These are phyloP conservation scores for Paecilomyces dactylethromorphus DNA, from an alignment of 2,329 filamentous ascomycete genomes.

Conservation along the genomic window DNA sequence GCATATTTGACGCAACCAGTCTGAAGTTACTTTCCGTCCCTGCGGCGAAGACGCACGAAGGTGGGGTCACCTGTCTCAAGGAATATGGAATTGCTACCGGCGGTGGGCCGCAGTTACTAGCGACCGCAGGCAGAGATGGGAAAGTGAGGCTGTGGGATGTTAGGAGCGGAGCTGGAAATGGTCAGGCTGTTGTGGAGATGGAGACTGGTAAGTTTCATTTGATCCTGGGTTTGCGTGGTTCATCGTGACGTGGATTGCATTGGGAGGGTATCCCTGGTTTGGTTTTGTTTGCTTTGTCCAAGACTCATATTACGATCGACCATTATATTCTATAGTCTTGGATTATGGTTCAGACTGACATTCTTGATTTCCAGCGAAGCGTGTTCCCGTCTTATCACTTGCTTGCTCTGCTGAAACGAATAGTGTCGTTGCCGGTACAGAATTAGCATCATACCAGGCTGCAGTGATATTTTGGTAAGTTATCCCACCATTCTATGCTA, in stretches of 20 bases:
- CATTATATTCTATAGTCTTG: background rate
- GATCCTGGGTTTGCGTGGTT: constrained; percentile 1
- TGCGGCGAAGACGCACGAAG: constrained; percentile 22
- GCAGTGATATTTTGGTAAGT: constrained; percentile 39
- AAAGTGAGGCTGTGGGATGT: constrained; percentile 37
- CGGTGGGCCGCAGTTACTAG: constrained; percentile 19
- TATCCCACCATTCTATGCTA: constrained; percentile 6
- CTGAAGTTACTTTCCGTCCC: constrained; percentile 24
- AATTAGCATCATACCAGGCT: constrained; percentile 41
- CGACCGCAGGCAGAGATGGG: constrained; percentile 35
- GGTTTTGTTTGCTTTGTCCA: no score
- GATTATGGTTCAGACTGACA: constrained; percentile 1
- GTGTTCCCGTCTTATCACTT: constrained; percentile 47
- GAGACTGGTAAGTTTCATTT: constrained; percentile 24
- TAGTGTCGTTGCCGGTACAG: constrained; percentile 50
- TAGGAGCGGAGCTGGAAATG: constrained; percentile 19
- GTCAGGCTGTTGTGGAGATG: constrained; percentile 24
- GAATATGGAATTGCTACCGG: constrained; percentile 16
- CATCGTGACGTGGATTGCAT: background rate
- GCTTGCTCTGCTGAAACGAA: constrained; percentile 41
- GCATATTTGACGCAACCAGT: constrained; percentile 31
- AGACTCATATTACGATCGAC: background rate
- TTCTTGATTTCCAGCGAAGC: constrained; percentile 37
- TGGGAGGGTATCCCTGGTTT: no score
- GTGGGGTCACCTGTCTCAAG: constrained; percentile 32